Evolutionary conservation across 1,284 basidiomycete genomes (phyloP), one percentile per base, ranked within the genome.

Genomic region (Waitea zeae): DNA sequence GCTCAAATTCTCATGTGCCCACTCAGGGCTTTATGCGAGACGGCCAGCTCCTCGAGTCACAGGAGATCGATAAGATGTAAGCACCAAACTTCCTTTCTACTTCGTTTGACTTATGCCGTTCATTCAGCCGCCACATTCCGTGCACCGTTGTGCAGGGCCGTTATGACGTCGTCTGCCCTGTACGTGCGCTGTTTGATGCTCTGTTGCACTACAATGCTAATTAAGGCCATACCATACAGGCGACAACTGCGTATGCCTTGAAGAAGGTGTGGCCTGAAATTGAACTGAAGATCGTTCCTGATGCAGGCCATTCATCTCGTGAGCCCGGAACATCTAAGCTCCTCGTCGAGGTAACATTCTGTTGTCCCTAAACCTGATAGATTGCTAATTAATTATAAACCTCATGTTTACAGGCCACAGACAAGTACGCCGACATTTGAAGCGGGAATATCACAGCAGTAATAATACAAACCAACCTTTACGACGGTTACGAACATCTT

Each of bases 1-100:
- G 35, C 31, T 31, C 15, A 17, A 31, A 14, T 36, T 14, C 2
- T 3, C 33, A 20, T 30, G 15, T 4, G 11, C 17, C 12, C n/a
- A 18, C 12, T 18, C 40, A 73, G 66, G 90, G 87, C 2, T 96
- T 88, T 58, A 80, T 95, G 74, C 62, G 78, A 22, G 83, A 93
- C 22, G 89, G 90, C 0, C 83, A 90, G 49, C 64, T 97, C 12
- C 62, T 96, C 35, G 76, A 86, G 43, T 64, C 67, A 45, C 78
- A 83, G 49, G 72, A 79, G 46, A 81, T 95, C 33, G 86, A 84
- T 46, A 93, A 90, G 60, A 95, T 96, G 84, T 80, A 26, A 26
- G 24, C 7, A 26, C n/a, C 24, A n/a, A 26, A 26, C 24, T 26
- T n/a, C 24, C 7, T 26, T n/a, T 26, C 9, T 9, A 7, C n/a